Evolutionary conservation across 2,329 filamentous ascomycete genomes (phyloP), one percentile per base, ranked within the genome.

Genomic region (Penicillium polonicum): DNA sequence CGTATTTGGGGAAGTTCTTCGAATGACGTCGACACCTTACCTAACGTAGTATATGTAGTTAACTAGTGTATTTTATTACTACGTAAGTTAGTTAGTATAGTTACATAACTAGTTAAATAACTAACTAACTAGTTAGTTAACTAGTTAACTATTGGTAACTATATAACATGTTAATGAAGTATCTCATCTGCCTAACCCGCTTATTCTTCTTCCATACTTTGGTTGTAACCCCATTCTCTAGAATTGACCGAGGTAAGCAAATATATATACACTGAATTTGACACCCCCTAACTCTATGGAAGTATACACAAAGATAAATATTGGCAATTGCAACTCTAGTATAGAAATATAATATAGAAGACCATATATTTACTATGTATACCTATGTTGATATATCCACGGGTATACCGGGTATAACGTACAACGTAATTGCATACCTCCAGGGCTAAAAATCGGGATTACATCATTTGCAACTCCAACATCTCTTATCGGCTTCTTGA

Each of bases 11-110:
- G 19, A 50, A 39, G 12, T 25, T 23, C 19, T 27, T 41, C n/a
- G 35, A 15, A 41, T 54, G 52, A 54, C 52, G 52, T 50, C 23
- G 48, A 29, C 35, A 29, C 10, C 23, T 43, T 42, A 42, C 12
- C 31, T 33, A 33, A 33, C 12, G 12, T 31, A 29, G 27, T 29
- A 29, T 9, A 27, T 8, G 23, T 23, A 23, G 4, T 3, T 23
- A 23, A 23, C 23, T 23, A 23, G 21, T 23, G 21, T 23, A 23
- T 23, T 23, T 23, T 23, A 23, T 23, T 23, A 23, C 21, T 23
- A 23, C 21, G 21, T 23, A 23, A 23, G 21, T 23, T 23, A 23
- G 21, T 23, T 23, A 23, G 21, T 23, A 23, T 27, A 29, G 27
- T 29, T 29, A 10, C 10, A 12, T 13, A 31, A 3, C 9, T 29